Conservation (phyloP, 768 basidiomycete species). For the Hericium erinaceus region DNA sequence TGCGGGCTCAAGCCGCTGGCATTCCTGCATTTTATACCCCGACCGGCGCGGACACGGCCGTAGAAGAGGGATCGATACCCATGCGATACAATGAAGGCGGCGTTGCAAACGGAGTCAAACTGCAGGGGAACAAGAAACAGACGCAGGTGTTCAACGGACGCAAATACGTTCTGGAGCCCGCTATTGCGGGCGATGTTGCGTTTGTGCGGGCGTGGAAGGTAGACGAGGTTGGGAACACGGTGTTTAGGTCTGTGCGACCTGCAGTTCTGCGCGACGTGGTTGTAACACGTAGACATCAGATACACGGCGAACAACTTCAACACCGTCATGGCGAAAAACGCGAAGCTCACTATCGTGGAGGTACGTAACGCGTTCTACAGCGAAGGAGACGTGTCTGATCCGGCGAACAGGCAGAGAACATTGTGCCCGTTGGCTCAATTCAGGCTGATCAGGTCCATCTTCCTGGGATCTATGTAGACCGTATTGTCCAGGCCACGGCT, state of each 20-base stretch:
- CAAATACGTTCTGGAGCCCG: slow-evolving; percentile 72
- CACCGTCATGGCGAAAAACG: slow-evolving; percentile 81
- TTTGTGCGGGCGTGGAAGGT: slow-evolving; percentile 89
- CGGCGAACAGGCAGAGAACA: slow-evolving; percentile 69
- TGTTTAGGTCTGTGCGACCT: slow-evolving; percentile 57
- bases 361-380: slow-evolving; percentile 22
- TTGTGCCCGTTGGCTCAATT: slow-evolving; percentile 75
- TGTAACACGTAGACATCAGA: slow-evolving; percentile 25
- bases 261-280: not conserved
- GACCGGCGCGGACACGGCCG: slow-evolving; percentile 78
- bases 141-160: slow-evolving; percentile 68
- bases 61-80: slow-evolving; percentile 73
- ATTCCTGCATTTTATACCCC: slow-evolving; percentile 94
- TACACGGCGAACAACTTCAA: slow-evolving; percentile 86
- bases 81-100: slow-evolving; percentile 73
- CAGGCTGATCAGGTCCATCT: slow-evolving; percentile 77
- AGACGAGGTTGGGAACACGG: slow-evolving; percentile 83
- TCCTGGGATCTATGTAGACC: slow-evolving; percentile 82
- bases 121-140: slow-evolving; percentile 72
- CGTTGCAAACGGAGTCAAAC: slow-evolving; percentile 56
- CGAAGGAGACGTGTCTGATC: not conserved
- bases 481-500: slow-evolving; percentile 70
- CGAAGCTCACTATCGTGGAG: slow-evolving; percentile 86
- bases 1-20: slow-evolving; percentile 84
- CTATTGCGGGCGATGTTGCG: slow-evolving; percentile 74